These are phyloP conservation scores for Linnemannia zychae DNA, from an alignment of 192 early-diverging fungal species.

Conservation along the genomic window DNA sequence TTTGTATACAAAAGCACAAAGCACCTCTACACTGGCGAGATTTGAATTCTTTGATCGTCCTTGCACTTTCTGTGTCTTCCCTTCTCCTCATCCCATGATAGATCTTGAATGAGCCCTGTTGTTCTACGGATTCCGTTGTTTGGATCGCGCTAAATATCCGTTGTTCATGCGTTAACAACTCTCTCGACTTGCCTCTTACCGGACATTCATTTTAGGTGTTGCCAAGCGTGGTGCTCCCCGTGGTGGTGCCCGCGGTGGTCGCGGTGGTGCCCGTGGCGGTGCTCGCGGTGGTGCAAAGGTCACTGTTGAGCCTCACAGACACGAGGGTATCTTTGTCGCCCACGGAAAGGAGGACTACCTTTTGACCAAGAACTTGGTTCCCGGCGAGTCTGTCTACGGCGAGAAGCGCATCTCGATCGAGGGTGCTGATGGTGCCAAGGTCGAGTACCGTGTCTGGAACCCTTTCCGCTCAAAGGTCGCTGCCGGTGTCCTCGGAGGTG, in stretches of 20 bases:
- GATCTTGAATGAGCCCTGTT: conserved; percentile 2
- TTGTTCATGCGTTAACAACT: neutral
- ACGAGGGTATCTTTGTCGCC: conserved; percentile 95
- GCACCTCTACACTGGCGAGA: too few relatives aligned
- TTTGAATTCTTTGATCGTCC: neutral
- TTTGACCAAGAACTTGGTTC: conserved; percentile 98
- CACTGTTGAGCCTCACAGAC: conserved; percentile 96
- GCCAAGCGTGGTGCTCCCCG: conserved; percentile 65
- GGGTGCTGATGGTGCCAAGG: conserved; percentile 94
- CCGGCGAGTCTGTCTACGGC: conserved; percentile 97
- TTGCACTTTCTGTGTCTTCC: neutral
- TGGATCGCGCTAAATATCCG: neutral
- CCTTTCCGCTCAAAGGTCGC: conserved; percentile 99
- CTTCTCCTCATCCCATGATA: neutral
- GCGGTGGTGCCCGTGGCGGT: conserved; percentile 78
- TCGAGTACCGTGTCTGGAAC: conserved; percentile 99
- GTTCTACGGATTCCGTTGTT: neutral
- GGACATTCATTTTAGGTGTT: conserved; percentile 46
- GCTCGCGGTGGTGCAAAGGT: conserved; percentile 95
- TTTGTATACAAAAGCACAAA: too few relatives aligned
- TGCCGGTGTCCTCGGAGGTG: conserved; percentile 96
- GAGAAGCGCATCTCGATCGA: conserved; percentile 98
- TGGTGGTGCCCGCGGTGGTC: conserved; percentile 64
- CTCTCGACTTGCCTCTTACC: neutral
- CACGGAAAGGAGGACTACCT: conserved; percentile 99